phyloP scores from a whole-genome alignment of 129 eudicot genomes.

The Escallonia rubra region DNA sequence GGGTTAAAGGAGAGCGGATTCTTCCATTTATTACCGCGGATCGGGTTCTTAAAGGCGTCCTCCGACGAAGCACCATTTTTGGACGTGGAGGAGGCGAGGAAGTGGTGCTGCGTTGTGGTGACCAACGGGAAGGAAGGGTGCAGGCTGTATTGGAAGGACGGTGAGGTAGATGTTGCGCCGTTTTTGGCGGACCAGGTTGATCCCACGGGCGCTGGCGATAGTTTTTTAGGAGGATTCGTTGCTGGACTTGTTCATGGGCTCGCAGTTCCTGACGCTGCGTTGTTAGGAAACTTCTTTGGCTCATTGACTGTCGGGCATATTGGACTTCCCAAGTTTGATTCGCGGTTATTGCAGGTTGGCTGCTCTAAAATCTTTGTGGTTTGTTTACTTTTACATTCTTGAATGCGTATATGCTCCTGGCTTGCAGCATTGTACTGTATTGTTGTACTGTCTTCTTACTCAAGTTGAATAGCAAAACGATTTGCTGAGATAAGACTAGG shows the following conservation, averaged over 20 bases:
- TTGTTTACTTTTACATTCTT: too few species aligned
- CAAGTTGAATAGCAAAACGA: too few species aligned
- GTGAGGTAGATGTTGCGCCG: constrained; percentile 40
- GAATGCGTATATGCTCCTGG: too few species aligned
- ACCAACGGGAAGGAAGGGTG: constrained; percentile 86
- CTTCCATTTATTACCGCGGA: constrained; percentile 40
- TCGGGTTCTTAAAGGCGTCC: constrained; percentile 76
- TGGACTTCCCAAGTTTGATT: constrained; percentile 72
- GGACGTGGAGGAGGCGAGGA: constrained; percentile 63
- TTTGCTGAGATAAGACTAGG: too few species aligned
- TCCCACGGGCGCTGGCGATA: constrained; percentile 57
- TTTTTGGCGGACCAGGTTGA: constrained; percentile 41
- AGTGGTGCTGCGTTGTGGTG: constrained; percentile 74
- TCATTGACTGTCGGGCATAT: constrained; percentile 65
- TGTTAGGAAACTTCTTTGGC: constrained; percentile 47
- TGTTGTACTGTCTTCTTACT: too few species aligned
- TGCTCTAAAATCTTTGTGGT: background rate
- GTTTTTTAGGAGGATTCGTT: constrained; percentile 43
- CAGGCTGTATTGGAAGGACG: constrained; percentile 57
- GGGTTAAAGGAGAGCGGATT: constrained; percentile 56
- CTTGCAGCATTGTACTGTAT: too few species aligned
- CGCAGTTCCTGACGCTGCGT: constrained; percentile 41
- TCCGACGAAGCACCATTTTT: constrained; percentile 73
- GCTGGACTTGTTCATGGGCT: constrained; percentile 41
- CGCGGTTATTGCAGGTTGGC: constrained; percentile 60